Base-by-base conservation (phyloP, 805 yeast genomes). In the Schizosaccharomyces pombe region DNA sequence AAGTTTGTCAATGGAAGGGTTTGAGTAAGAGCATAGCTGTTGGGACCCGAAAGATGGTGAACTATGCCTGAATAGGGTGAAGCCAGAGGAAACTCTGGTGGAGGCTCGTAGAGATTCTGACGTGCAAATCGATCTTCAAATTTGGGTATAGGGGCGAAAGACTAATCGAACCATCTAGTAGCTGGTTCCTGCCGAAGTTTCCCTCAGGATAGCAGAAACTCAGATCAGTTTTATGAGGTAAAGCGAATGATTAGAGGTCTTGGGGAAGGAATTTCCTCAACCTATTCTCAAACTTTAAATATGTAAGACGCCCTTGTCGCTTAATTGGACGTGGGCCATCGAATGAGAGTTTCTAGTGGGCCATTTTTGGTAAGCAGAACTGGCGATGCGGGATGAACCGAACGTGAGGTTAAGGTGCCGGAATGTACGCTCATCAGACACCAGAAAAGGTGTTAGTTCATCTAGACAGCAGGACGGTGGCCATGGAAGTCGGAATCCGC, bases 391-490 rank as follows among this genome's bases (percentile, higher is more conserved):
- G 69, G 69, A 66, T 66, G 69, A 66, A 66, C 69, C 69, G 68
- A 66, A 64, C 68, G 68, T 60, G 61, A 65, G 64, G 68, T 65
- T 64, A 64, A 65, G 64, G 69, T 65, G 68, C 68, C 69, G 65
- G 67, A 67, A 63, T 67, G 62, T 66, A 66, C 69, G 69, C 71
- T 67, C 67, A 67, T 67, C 68, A 66, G 68, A 67, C 67, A 65
- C 70, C 71, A 67, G 70, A 68, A 68, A 65, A 67, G 70, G 71
- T 67, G 70, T 67, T 68, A 65, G 69, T 66, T 40, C 47, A 40
- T 40, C 47, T 40, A 40, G 47, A 66, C 66, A 64, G 68, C 72
- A 72, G 75, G 75, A 71, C 75, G 75, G 75, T 72, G 68, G 76
- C 75, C 71, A 63, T 65, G 64, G 68, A 69, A 68, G 72, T 67